Conservation (phyloP, 495 filamentous ascomycete species). For the Lentithecium fluviatile region DNA sequence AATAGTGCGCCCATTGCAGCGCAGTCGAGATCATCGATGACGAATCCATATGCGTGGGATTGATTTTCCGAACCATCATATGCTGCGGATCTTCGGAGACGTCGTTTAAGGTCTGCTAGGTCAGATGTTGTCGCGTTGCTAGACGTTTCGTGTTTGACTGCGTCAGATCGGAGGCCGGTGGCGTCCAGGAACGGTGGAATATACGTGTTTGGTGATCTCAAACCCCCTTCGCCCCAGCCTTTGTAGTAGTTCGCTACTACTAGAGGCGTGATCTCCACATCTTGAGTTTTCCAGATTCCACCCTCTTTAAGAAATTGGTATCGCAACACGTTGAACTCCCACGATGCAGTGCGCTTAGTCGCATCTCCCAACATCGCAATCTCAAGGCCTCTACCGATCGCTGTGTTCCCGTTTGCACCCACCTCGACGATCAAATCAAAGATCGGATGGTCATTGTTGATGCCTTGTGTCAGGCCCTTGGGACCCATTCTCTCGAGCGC, state of each 20-base stretch:
- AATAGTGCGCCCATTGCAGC: constrained; percentile 12
- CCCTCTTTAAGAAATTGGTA: constrained; percentile 22
- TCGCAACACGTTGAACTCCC: constrained; percentile 29
- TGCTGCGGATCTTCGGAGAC: constrained; percentile 15
- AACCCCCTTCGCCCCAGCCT: constrained; percentile 21
- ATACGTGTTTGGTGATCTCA: neutral
- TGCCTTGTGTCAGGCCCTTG: constrained; percentile 19
- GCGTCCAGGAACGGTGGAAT: constrained; percentile 12
- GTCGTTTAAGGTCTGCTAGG: constrained; percentile 17
- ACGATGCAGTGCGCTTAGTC: constrained; percentile 15
- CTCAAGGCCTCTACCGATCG: constrained; percentile 21
- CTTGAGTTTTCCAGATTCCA: constrained; percentile 14
- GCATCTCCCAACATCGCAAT: constrained; percentile 26
- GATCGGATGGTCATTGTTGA: constrained; percentile 26
- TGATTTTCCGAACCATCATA: constrained; percentile 25
- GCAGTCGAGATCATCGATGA: constrained; percentile 25
- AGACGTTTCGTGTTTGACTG: neutral
- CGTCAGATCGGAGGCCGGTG: neutral
- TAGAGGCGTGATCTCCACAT: constrained; percentile 8
- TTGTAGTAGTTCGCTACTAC: constrained; percentile 27
- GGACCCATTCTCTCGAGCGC: constrained; percentile 19
- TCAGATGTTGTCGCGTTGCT: neutral
- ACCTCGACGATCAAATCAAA: constrained; percentile 23
- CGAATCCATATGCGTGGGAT: constrained; percentile 23
- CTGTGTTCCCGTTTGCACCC: constrained; percentile 7